A percentile compares a stretch with the other conserved stretches of the same genome.
phyloP scores from a whole-genome alignment of 1,284 basidiomycete species.

The Cerrena zonata region DNA sequence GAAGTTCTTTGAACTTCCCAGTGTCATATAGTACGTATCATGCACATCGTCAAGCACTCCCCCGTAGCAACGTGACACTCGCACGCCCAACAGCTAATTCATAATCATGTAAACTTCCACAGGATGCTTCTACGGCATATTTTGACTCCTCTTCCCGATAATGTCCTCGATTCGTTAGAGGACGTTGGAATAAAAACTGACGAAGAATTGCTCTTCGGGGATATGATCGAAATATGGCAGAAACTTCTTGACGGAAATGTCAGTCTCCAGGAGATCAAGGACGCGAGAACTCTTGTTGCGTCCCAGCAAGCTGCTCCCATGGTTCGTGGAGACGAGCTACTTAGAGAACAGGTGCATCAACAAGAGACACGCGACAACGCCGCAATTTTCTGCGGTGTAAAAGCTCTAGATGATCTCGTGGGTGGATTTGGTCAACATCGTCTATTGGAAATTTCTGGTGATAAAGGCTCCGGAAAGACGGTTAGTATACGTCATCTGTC shows the following conservation, averaged over 20 bases:
- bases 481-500: conserved; percentile 35
- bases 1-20: too few relatives aligned
- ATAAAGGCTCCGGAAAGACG: conserved; percentile 57
- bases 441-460: conserved; percentile 63
- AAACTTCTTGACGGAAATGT: conserved; percentile 42
- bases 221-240: conserved; percentile 42
- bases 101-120: not conserved
- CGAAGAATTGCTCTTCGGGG: conserved; percentile 50
- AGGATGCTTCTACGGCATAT: conserved; percentile 23
- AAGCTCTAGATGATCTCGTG: conserved; percentile 45
- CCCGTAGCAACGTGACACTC: too few relatives aligned
- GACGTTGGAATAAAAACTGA: conserved; percentile 49
- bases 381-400: conserved; percentile 36
- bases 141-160: conserved; percentile 20
- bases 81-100: too few relatives aligned
- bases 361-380: conserved; percentile 22
- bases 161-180: conserved; percentile 31
- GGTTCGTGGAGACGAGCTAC: conserved; percentile 34
- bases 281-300: conserved; percentile 35
- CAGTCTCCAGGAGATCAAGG: conserved; percentile 43
- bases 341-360: conserved; percentile 21
- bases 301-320: conserved; percentile 39
- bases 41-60: too few relatives aligned
- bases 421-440: conserved; percentile 39
- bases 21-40: too few relatives aligned